Base-by-base conservation (phyloP, 129 eudicot species). In the Escallonia rubra region DNA sequence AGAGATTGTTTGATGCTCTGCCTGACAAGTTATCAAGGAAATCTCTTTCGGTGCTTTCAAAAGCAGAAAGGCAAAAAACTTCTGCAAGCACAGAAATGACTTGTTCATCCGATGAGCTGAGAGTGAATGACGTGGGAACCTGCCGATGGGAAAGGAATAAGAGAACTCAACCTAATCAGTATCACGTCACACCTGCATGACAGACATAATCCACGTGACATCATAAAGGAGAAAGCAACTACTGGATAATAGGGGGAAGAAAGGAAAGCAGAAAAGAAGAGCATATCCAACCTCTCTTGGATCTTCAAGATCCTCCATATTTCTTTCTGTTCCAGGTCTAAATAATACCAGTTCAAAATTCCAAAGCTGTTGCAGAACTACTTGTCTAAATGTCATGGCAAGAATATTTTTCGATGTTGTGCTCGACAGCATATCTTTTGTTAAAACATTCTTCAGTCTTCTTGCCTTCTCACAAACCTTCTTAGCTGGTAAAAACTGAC, bases 331-430 rank as follows among this genome's bases (percentile, higher is more conserved):
- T 74, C 96, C 96, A 10, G 96, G 95, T 71, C 65, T 73, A 73
- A 89, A 86, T 39, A 87, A 62, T 16, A 70, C 51, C 69, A 93
- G 69, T 72, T 93, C 96, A 57, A 84, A 81, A 74, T 77, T 84
- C 95, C 85, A 85, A 41, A 89, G 85, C 47, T 85, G 79, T 71
- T 83, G 66, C 49, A 93, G 8, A 49, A 83, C 86, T 65, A 89
- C 99, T 85, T 89, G 99, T 69, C 99, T 84, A 72, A 89, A 93
- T 10, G 96, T 89, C 96, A 89, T 84, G 57, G 96, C 92, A 39
- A 93, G 90, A 76, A 93, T 84, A 66, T 86, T 85, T 72, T 75
- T 65, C 14, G 95, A 73, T 1, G 80, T 12, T 42, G 85, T 86
- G 70, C 88, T 72, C 1, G 77, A 69, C 9, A 86, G 67, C 16